Evolutionary conservation across 305 asterid species (phyloP).

Genomic region (Solanum hybrid): DNA sequence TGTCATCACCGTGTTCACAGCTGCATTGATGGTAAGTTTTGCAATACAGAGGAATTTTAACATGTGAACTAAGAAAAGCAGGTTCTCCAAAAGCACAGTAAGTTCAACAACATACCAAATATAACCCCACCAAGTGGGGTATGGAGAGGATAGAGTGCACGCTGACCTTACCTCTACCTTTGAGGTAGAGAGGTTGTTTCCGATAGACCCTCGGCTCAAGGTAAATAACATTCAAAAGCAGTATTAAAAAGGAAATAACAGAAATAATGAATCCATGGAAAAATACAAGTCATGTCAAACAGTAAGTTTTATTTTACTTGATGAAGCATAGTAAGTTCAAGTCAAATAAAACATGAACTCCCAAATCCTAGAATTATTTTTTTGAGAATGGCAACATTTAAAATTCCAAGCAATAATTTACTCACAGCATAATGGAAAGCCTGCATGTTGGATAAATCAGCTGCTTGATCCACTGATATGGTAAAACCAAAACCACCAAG

Average conservation of each 20-base stretch:
- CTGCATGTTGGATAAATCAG: constrained; percentile 55
- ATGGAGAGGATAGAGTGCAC: background rate
- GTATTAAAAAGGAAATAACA: background rate
- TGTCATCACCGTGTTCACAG: background rate
- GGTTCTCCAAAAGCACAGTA: background rate
- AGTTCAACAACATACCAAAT: background rate
- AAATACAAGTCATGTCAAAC: background rate
- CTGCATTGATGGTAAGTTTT: background rate
- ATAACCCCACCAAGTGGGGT: background rate
- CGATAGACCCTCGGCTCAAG: background rate
- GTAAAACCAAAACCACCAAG: constrained; percentile 96
- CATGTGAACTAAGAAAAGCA: background rate
- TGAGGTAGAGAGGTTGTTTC: background rate
- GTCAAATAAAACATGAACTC: background rate
- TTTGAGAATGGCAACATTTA: background rate
- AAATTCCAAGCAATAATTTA: constrained; percentile 9
- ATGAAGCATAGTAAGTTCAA: background rate
- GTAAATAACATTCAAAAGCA: background rate
- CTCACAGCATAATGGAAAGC: constrained; percentile 97
- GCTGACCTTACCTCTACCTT: background rate
- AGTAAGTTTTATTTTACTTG: background rate
- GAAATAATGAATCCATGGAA: background rate
- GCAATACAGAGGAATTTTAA: background rate
- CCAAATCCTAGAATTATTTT: background rate
- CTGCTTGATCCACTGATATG: constrained; percentile 55